Evolutionary conservation across 169 alveolate species (phyloP), one percentile per base, ranked within the genome.

Genomic region (Plasmodium sp.): DNA sequence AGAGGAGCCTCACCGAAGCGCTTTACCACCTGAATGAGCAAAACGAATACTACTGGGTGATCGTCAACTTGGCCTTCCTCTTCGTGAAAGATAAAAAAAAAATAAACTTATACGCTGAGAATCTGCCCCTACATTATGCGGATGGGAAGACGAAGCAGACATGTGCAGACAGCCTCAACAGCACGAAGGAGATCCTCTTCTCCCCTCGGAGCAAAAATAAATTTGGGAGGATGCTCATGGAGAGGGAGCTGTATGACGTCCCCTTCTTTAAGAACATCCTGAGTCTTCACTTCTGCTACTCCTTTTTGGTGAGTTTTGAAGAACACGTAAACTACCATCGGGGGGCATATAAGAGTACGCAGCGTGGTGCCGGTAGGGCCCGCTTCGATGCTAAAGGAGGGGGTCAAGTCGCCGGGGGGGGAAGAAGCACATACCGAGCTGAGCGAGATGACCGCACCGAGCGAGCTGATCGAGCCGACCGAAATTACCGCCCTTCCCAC

Each of bases 31-130:
- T 85, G 67, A 85, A 85, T 85, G 48, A 85, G 80, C 2, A 75
- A 18, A 85, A 74, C 27, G 80, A 85, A 75, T 85, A 85, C 81
- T 27, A 73, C 80, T 14, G 51, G 18, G 67, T 85, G 36, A 33
- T 75, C 41, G 81, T 85, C 1, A 85, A 85, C 74, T 51, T 85
- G 10, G 84, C 86, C 18, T 73, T 85, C 71, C 41, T 85, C 27
- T 85, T 75, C 62, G 56, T 85, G 1, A 75, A 85, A 62, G 85
- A 85, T 85, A 72, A 85, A 27, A 34, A 74, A n/a, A 85, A 75
- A 77, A 39, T 85, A n/a, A 85, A 85, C 9, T 51, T 41, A 33
- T 85, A 48, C 39, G 27, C 80, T 7, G 86, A 85, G 16, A 54
- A 45, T 67, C 22, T 12, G 16, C 7, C 16, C 31, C 16, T 71